Evolutionary conservation across 2,329 filamentous ascomycete species (phyloP), one percentile per base, ranked within the genome.

Genomic region (Fusarium sp.): DNA sequence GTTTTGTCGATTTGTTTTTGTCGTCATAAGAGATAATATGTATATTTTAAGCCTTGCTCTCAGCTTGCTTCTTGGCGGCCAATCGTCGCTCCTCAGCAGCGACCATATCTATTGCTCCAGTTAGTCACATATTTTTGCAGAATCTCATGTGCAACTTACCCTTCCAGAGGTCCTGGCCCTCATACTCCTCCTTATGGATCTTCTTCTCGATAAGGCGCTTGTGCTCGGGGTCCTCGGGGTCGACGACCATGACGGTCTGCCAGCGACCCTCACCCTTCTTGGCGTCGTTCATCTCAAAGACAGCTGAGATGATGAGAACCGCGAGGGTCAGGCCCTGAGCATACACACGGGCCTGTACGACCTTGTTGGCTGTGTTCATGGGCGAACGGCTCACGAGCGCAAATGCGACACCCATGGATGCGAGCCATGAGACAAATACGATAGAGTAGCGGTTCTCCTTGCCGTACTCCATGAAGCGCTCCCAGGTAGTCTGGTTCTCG

Each of bases 321-420:
- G 92, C 93, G 50, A 98, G 86, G 9, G 95, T 97, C 76, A 97
- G 85, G 10, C 93, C 94, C 85, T 98, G 95, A 7, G 95, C 95
- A 83, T 97, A 97, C 73, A 98, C 92, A 88, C 95, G 92, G 29
- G 94, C 95, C 87, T 98, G 95, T 20, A 98, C 95, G 27, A 98
- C 85, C 87, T 97, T 97, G 86, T 98, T 95, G 68, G 88, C 84
- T 4, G 90, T 91, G 54, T 88, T 89, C 50, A 97, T 86, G 73
- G 89, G 91, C 80, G 94, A 94, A 71, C 94, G 89, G 78, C 92
- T 90, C 71, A 98, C 94, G 35, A 97, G 81, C 61, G 86, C 90
- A 74, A 96, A 88, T 8, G 93, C 91, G 45, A 91, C 82, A 65
- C 87, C 90, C 90, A 98, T 95, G 76, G 90, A 91, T 42, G 92